Base-by-base conservation (phyloP, 352 stramenopile genomes). In the Phytophthora kernoviae region DNA sequence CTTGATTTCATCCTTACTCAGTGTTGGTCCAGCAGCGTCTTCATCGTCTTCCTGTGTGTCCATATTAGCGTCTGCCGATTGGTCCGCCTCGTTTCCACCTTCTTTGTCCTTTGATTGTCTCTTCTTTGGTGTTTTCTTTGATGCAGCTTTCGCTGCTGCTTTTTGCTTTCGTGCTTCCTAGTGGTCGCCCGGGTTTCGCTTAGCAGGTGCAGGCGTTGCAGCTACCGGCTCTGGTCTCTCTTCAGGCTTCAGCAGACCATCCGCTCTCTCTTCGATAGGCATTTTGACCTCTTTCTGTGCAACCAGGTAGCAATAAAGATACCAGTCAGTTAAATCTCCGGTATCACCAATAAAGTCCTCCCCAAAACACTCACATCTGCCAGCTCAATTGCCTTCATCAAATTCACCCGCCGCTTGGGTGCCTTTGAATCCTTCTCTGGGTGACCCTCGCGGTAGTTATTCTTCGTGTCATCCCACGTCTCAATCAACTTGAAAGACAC, bases 1-100 rank as follows among this genome's bases (percentile, higher is more conserved):
- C 53, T 90, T 90, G 54, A 90, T 92, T 27, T 91, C 77, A 21
- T 91, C 84, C 36, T 91, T 92, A 41, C 75, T 90, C 27, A 90
- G 42, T 12, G 72, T 54, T 1, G 77, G 60, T 7, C 50, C 54
- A 2, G 50, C 50, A 5, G 22, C 27, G 8, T 68, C 56, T 2
- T 75, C 67, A 8, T 87, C 76, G 3, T 88, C 76, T 50, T 83
- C 75, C 54, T 75, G 60, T 68, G 53, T 55, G 12, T 21, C 44
- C 14, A 47, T 50, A 12, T 68, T 65, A 21, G n/a, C 41, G n/a
- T 27, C 45, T 21, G 43, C 39, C 11, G 11, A 44, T 33, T 61
- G 74, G 11, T 55, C 37, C 7, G 10, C 20, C 15, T 37, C 24
- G 51, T 58, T 37, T 65, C 68, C 27, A 27, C 42, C 54, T 57